Conservation (phyloP, 108 stramenopile species). For the Halocafeteria seosinensis region DNA sequence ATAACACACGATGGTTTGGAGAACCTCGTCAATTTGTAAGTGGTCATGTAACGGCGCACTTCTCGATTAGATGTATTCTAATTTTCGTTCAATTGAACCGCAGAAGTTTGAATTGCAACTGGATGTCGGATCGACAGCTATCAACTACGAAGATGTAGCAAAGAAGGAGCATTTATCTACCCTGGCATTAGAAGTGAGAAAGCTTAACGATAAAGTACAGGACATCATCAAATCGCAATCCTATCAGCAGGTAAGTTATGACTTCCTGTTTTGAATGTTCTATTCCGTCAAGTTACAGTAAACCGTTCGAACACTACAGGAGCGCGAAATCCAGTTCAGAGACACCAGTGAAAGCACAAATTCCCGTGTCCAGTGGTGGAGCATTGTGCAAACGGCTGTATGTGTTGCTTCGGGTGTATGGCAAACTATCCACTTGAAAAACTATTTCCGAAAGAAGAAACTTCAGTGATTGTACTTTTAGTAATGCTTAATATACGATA, state of each 20-base stretch:
- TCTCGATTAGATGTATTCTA: not conserved
- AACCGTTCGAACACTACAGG: too few relatives aligned
- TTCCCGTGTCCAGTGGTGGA: slow-evolving; percentile 15
- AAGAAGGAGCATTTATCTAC: slow-evolving; percentile 11
- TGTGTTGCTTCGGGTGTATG: slow-evolving; percentile 1
- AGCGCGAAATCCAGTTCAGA: slow-evolving; percentile 5
- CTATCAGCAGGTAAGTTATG: too few relatives aligned
- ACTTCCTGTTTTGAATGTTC: too few relatives aligned
- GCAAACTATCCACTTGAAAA: slow-evolving; percentile 9
- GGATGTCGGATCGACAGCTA: slow-evolving; percentile 1
- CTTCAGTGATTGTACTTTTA: not conserved
- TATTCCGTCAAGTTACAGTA: too few relatives aligned
- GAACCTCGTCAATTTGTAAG: slow-evolving; percentile 1
- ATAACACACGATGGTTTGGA: not conserved
- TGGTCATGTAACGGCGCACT: not conserved
- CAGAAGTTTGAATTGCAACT: slow-evolving; percentile 5
- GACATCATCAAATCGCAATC: not conserved
- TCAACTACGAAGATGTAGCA: not conserved
- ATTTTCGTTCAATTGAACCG: not conserved
- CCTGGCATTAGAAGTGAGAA: slow-evolving; percentile 7
- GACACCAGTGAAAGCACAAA: slow-evolving; percentile 9
- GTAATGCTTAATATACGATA: too few relatives aligned
- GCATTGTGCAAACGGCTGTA: slow-evolving; percentile 2
- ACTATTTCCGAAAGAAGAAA: slow-evolving; percentile 8
- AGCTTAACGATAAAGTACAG: slow-evolving; percentile 11